Percentiles rank a stretch among this genome's conserved stretches.
These are phyloP conservation scores for Scutellaria barbata DNA, from an alignment of 257 asterid genomes.

Conservation along the genomic window DNA sequence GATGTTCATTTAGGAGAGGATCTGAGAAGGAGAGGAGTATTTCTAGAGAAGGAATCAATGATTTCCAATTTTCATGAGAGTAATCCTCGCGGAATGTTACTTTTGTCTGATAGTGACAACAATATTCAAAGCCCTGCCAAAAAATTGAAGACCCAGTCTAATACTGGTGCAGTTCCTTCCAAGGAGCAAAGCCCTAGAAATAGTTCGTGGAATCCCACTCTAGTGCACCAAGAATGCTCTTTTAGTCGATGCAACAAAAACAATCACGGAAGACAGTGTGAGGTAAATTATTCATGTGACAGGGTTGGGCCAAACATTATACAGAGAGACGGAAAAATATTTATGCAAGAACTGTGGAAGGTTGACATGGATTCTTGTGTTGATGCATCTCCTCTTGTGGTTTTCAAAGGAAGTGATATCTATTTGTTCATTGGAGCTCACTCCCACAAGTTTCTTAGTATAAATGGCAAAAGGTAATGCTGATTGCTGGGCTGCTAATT, in stretches of 20 bases:
- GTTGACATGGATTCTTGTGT: slow-evolving; percentile 80
- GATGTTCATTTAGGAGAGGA: slow-evolving; percentile 40
- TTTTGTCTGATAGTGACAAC: slow-evolving; percentile 32
- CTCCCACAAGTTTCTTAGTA: slow-evolving; percentile 74
- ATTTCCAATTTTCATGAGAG: slow-evolving; percentile 30
- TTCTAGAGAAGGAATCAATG: slow-evolving; percentile 37
- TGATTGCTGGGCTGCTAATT: slow-evolving; percentile 20
- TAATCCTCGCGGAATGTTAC: slow-evolving; percentile 37
- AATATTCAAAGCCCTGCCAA: slow-evolving; percentile 47
- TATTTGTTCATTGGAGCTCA: slow-evolving; percentile 87
- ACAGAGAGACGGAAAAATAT: slow-evolving; percentile 50
- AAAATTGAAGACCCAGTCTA: slow-evolving; percentile 52
- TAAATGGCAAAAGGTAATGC: slow-evolving; percentile 72
- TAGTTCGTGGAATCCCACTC: slow-evolving; percentile 41
- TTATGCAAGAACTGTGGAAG: slow-evolving; percentile 71
- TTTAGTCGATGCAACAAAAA: slow-evolving; percentile 83
- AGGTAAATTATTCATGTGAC: slow-evolving; percentile 40
- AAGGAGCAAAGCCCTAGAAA: slow-evolving; percentile 40
- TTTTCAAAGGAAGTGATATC: slow-evolving; percentile 57
- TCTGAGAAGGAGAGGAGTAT: slow-evolving; percentile 37
- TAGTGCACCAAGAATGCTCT: slow-evolving; percentile 55
- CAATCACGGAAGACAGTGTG: slow-evolving; percentile 53
- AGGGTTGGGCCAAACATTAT: slow-evolving; percentile 45
- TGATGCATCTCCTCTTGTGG: slow-evolving; percentile 93
- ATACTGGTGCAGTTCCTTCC: slow-evolving; percentile 24